Evolutionary conservation across 805 yeast species (phyloP), one percentile per base, ranked within the genome.

Genomic region (Myxozyma monticola): DNA sequence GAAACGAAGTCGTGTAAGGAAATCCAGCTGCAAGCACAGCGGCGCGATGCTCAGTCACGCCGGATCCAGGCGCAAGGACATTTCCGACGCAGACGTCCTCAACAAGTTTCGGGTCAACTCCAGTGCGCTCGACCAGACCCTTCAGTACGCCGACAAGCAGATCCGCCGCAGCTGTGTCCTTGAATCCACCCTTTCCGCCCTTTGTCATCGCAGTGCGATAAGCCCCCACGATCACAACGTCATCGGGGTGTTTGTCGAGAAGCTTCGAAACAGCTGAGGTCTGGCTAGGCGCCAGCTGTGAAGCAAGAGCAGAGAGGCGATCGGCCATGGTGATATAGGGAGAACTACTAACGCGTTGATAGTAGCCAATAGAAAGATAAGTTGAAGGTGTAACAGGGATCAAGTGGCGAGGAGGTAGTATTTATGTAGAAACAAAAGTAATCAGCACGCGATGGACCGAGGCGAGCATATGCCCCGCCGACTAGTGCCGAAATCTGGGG

Each of bases 1-100:
- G 71, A 61, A 90, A 87, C 8, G 96, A 90, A 12, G 84, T 76
- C 1, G 82, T 70, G 67, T 84, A 72, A 28, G 97, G 97, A 45
- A 90, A 77, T 31, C 96, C 98, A 9, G 97, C 95, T 18, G 90
- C 93, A 50, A 91, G 77, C 60, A 79, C 76, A 36, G 97, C 96
- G 42, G 95, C 96, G 62, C 98, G 77, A 71, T 88, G 96, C 71
- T 90, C 97, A 49, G 85, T 84, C 47, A 93, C 96, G 62, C 97
- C 98, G 21, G 97, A 95, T 37, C 96, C 96, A 41, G 80, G 78
- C 72, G 90, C 88, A 65, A 90, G 77, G 24, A 91, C 97, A 68
- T 91, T 91, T 60, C 98, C 98, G 56, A 88, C 83, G 28, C 84
- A 84, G 51, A 91, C 83, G 63, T 91, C 97, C 61, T 85, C 95